Evolutionary conservation across 495 filamentous ascomycete species (phyloP).

Genomic region (Talaromyces borbonicus): DNA sequence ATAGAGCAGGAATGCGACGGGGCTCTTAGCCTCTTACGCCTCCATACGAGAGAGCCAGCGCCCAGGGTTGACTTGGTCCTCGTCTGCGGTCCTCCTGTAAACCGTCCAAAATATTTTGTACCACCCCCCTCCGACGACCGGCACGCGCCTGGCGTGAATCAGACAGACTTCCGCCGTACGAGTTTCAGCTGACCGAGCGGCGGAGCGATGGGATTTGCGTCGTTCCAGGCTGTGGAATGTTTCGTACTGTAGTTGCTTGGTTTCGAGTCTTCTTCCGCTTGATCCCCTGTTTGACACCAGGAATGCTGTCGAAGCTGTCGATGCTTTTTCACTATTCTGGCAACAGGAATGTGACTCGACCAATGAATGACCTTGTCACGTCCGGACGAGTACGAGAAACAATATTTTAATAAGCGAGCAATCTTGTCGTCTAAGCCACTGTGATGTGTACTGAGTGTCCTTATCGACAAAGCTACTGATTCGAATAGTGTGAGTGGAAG

Average conservation of each 20-base stretch:
- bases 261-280: too few species aligned
- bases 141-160: constrained; percentile 5
- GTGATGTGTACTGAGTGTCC: neutral
- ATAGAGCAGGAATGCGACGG: constrained; percentile 4
- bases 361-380: neutral
- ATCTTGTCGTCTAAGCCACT: neutral
- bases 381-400: neutral
- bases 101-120: constrained; percentile 2
- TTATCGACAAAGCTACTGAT: neutral
- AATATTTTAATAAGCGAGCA: constrained; percentile 1
- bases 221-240: constrained; percentile 2
- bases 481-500: too few species aligned
- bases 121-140: constrained; percentile 4
- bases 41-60: neutral
- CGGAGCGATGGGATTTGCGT: neutral
- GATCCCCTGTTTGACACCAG: too few species aligned
- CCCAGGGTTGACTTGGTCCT: neutral
- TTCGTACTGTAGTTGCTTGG: too few species aligned
- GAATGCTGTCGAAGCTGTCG: neutral
- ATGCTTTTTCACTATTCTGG: neutral
- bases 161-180: neutral
- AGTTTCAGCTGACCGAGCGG: too few species aligned
- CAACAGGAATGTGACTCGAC: neutral
- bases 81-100: constrained; percentile 3
- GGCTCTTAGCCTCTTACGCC: neutral